These are phyloP conservation scores for Diaporthe nobilis DNA, from an alignment of 2,329 filamentous ascomycete species.

Conservation along the genomic window DNA sequence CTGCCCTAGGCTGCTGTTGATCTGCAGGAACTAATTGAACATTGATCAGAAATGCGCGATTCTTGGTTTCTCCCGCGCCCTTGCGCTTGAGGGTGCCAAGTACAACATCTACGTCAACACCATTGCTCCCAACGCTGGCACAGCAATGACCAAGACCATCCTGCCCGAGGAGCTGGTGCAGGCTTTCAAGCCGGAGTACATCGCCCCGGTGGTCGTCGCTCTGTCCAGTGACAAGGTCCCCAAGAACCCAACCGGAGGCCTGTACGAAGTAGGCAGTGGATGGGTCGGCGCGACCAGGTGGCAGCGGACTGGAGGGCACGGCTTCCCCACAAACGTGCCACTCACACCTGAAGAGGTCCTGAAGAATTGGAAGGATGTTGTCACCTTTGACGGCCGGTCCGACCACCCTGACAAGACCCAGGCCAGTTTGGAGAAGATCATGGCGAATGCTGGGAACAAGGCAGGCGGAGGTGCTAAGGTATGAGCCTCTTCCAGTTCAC, in stretches of 20 bases:
- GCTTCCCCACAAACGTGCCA: conserved; percentile 88
- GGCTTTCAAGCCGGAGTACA: conserved; percentile 99
- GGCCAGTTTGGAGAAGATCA: conserved; percentile 81
- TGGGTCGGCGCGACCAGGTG: conserved; percentile 94
- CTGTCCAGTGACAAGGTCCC: conserved; percentile 90
- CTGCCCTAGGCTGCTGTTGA: neutral
- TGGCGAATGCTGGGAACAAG: conserved; percentile 88
- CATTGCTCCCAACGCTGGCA: conserved; percentile 97
- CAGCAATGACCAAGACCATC: conserved; percentile 92
- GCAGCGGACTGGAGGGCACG: conserved; percentile 91
- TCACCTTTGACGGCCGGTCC: conserved; percentile 87
- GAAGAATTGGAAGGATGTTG: conserved; percentile 82
- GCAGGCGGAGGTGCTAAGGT: conserved; percentile 69
- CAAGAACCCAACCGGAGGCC: conserved; percentile 83
- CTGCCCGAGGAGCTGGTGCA: conserved; percentile 98
- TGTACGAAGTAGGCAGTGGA: conserved; percentile 96
- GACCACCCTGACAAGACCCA: conserved; percentile 87
- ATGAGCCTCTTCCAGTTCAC: conserved; percentile 58
- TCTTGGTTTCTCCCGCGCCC: conserved; percentile 92
- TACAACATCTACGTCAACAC: conserved; percentile 99
- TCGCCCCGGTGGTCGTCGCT: conserved; percentile 91
- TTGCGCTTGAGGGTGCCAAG: conserved; percentile 93
- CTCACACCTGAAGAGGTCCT: conserved; percentile 88
- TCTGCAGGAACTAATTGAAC: conserved; percentile 43
- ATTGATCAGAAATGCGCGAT: conserved; percentile 83